phyloP scores from a whole-genome alignment of 345 rosid species.

The Aquilaria yunnanensis region DNA sequence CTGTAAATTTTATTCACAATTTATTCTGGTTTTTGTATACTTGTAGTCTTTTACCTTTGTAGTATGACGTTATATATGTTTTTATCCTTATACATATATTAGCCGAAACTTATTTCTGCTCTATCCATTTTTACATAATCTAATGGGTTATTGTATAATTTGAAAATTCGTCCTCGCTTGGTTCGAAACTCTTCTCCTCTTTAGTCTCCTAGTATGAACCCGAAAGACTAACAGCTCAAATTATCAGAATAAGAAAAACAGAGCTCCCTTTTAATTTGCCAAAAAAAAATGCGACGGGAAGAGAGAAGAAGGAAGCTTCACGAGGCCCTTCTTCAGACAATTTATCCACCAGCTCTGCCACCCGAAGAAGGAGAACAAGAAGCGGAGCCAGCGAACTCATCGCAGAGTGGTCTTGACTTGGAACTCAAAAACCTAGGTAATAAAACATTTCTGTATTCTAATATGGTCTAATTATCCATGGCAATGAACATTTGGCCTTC shows the following conservation, averaged over 20 bases:
- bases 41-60: no score
- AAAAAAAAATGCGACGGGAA: constrained; percentile 36
- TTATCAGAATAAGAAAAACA: no score
- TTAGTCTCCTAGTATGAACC: no score
- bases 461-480: neutral
- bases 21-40: no score
- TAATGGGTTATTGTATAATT: no score
- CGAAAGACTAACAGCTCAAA: constrained; percentile 1
- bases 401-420: constrained; percentile 21
- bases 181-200: no score
- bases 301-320: constrained; percentile 58
- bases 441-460: neutral
- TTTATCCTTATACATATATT: no score
- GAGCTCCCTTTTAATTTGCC: neutral
- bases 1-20: no score
- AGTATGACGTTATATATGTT: no score
- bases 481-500: neutral
- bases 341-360: constrained; percentile 48
- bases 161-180: no score
- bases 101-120: no score
- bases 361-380: constrained; percentile 11
- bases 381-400: constrained; percentile 7
- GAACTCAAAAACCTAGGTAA: constrained; percentile 44
- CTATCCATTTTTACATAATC: no score
- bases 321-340: constrained; percentile 54